Conservation (phyloP, 768 basidiomycete species). For the Naganishia antarctica region DNA sequence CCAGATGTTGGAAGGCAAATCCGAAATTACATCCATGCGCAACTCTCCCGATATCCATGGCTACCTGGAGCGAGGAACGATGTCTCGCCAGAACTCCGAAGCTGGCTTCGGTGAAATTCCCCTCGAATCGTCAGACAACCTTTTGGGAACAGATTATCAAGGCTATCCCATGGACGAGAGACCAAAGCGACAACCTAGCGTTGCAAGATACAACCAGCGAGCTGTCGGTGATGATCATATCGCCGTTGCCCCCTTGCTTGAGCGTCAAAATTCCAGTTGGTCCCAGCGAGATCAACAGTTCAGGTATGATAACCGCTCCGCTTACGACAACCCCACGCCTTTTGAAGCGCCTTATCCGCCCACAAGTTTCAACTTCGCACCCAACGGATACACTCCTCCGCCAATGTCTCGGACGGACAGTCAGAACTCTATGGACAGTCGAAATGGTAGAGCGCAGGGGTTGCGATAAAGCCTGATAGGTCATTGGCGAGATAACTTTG, state of each 20-base stretch:
- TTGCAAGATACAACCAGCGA: slow-evolving; percentile 23
- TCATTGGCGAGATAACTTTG: neutral
- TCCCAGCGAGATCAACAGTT: slow-evolving; percentile 10
- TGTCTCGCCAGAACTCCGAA: slow-evolving; percentile 1
- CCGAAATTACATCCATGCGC: slow-evolving; percentile 5
- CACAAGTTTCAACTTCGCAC: slow-evolving; percentile 7
- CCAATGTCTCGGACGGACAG: slow-evolving; percentile 15
- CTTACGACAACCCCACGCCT: slow-evolving; percentile 6
- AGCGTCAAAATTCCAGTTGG: slow-evolving; percentile 18
- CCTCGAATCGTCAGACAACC: slow-evolving; percentile 25
- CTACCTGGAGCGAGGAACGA: slow-evolving; percentile 22
- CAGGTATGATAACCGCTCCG: neutral
- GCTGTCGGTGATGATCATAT: slow-evolving; percentile 22
- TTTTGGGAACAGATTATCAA: neutral
- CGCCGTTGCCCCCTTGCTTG: slow-evolving; percentile 22
- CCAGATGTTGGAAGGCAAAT: slow-evolving; percentile 37
- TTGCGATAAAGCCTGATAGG: neutral
- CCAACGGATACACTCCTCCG: slow-evolving; percentile 15
- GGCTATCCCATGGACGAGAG: neutral
- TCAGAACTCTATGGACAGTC: slow-evolving; percentile 8
- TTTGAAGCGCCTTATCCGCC: slow-evolving; percentile 10
- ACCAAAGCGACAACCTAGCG: slow-evolving; percentile 19
- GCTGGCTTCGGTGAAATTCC: slow-evolving; percentile 22
- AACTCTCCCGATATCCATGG: slow-evolving; percentile 7
- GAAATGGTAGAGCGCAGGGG: neutral